phyloP scores from a whole-genome alignment of 306 rosid species.

The Cicer bijugum region DNA sequence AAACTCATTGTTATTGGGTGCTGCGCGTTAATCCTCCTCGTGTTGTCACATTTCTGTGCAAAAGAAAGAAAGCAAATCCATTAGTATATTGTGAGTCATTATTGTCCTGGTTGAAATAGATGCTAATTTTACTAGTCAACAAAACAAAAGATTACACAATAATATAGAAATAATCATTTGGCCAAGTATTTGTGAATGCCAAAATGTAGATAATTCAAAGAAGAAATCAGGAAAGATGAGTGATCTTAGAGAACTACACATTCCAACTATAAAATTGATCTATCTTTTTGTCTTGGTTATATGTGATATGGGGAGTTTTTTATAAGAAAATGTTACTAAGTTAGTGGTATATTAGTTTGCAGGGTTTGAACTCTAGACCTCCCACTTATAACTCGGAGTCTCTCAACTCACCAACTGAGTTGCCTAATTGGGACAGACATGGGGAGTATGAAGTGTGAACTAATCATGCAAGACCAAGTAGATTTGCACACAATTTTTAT shows the following conservation, averaged over 20 bases:
- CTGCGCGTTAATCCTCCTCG: conserved; percentile 96
- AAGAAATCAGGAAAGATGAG: conserved; percentile 8
- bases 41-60: conserved; percentile 71
- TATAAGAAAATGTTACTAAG: not conserved
- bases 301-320: not conserved
- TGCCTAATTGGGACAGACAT: not conserved
- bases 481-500: not conserved
- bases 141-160: not conserved
- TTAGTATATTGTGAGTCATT: not conserved
- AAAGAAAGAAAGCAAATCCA: not conserved
- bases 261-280: conserved; percentile 16
- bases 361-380: not conserved
- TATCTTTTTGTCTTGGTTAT: not conserved
- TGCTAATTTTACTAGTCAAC: not conserved
- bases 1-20: conserved; percentile 75
- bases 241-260: conserved; percentile 2
- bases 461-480: not conserved
- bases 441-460: not conserved
- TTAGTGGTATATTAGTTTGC: not conserved
- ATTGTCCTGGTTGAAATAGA: not conserved
- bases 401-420: not conserved
- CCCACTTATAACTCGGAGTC: not conserved
- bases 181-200: not conserved
- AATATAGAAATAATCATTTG: conserved; percentile 13
- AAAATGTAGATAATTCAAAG: conserved; percentile 19